Evolutionary conservation across 2,329 filamentous ascomycete species (phyloP), one percentile per base, ranked within the genome.

Genomic region (Alternaria gansuensis): DNA sequence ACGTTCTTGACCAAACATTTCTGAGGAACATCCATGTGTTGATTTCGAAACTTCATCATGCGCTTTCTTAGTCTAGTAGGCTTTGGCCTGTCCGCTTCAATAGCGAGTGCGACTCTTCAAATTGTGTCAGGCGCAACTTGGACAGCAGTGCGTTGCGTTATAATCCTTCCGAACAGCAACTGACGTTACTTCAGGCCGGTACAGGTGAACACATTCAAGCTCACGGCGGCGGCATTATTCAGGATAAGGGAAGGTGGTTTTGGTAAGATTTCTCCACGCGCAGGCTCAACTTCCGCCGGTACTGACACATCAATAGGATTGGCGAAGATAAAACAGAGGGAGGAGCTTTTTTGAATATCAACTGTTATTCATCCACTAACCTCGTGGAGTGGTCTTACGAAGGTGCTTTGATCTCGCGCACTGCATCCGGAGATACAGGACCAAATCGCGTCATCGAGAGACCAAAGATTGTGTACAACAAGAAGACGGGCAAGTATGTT

Each of bases 251-350:
- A 9, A 84, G 82, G 0, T 91, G 86, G 78, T 91, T 90, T 77
- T 77, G 73, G 75, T 76, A 66, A 26, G 45, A 5, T 7, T 6
- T 3, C 21, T 26, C 7, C 26, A 21, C 29, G 8, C 21, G 14
- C 21, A n/a, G 21, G 9, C 21, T 24, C 13, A 2, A 8, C 13
- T 6, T 29, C 26, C 23, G 21, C 26, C 23, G 3, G 14, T 5
- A 24, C 40, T 59, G 29, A 59, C 28, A 28, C 26, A 17, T 23
- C 14, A 2, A 8, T 29, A 83, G 87, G 77, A 84, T 90, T 33
- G 89, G 89, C 14, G 88, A 91, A 72, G 88, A 90, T 76, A 90
- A 90, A 44, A 84, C 85, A 1, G 77, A 84, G n/a, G 87, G 87
- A 24, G 82, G 79, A 1, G 75, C 80, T 0, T 90, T 90, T 73